Evolutionary conservation across 2,329 filamentous ascomycete genomes (phyloP), one percentile per base, ranked within the genome.

Genomic region (Phialemonium atrogriseum): DNA sequence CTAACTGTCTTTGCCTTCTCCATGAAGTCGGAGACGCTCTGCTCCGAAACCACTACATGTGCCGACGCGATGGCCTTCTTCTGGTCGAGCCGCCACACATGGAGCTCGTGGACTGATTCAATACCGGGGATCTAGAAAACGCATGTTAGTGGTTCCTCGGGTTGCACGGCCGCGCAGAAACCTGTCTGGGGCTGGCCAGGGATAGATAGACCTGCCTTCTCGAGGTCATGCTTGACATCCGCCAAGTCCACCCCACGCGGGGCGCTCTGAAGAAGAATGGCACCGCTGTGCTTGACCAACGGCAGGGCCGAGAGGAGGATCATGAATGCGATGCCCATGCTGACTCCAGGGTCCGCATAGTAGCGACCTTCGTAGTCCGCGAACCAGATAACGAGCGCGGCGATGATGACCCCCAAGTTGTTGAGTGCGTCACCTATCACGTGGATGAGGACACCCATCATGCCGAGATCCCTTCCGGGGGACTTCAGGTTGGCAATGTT

Each of bases 81-180:
- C 54, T 88, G 80, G 47, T 81, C 75, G 4, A 87, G 64, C 3
- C 75, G 68, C 81, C 83, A 87, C 39, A 85, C 71, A 43, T 84
- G 80, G 11, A 87, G 61, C 43, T 86, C 79, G 41, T 85, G 80
- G 10, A 86, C 67, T 0, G 76, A 76, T 13, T 72, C 51, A 12
- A 86, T 66, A 1, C 80, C 80, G 0, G 73, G 68, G 21, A 85
- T 76, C 70, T 80, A 37, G 15, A 21, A 26, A 5, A 3, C 23
- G 30, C 15, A 52, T 30, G 28, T 25, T 14, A 3, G 10, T 34
- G n/a, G n/a, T n/a, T 24, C 19, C 20, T 38, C 20, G 13, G 11
- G 17, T n/a, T 11, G 7, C 24, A 27, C 10, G 29, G 5, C 12
- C 8, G n/a, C 9, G 18, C 8, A 30, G 15, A 16, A 11, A 16